Evolutionary conservation across 2,329 filamentous ascomycete genomes (phyloP).

Genomic region (Diaporthe velutina): DNA sequence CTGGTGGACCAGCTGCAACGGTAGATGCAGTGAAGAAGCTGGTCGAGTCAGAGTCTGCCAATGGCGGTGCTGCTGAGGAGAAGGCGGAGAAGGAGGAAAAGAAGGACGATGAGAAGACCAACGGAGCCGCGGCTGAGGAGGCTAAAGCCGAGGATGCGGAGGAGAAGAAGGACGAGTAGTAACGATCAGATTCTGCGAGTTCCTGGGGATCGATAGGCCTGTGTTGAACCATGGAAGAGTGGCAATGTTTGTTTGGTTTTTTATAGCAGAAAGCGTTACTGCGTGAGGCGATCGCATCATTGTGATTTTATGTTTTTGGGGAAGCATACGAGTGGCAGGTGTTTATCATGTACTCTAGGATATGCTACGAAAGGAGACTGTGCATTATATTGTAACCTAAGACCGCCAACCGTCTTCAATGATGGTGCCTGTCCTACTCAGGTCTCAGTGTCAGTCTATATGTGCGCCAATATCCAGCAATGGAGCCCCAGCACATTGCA

Average conservation of each 20-base stretch:
- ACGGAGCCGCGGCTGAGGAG: conserved; percentile 14
- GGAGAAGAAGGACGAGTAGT: conserved; percentile 21
- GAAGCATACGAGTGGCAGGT: not conserved
- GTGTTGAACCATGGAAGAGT: not conserved
- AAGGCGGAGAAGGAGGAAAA: conserved; percentile 43
- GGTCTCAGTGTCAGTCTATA: not conserved
- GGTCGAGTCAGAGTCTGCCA: conserved; percentile 61
- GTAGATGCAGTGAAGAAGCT: conserved; percentile 82
- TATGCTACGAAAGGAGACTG: conserved; percentile 8
- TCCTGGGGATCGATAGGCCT: not conserved
- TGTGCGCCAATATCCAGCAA: not conserved
- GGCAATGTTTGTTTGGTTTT: not conserved
- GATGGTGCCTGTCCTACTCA: not conserved
- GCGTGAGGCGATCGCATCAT: not conserved
- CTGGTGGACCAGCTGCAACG: conserved; percentile 83
- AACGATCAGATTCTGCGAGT: conserved; percentile 50
- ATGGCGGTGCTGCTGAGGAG: conserved; percentile 42
- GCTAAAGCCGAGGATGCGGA: conserved; percentile 14
- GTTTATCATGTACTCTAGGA: not conserved
- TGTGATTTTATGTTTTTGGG: not conserved
- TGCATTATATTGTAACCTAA: not conserved
- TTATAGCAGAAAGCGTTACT: conserved; percentile 1
- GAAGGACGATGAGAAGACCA: conserved; percentile 43
- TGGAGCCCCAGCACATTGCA: not conserved
- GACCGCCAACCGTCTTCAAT: not conserved